Evolutionary conservation across 768 basidiomycete genomes (phyloP), one percentile per base, ranked within the genome.

Genomic region (Boletus subparvulus): DNA sequence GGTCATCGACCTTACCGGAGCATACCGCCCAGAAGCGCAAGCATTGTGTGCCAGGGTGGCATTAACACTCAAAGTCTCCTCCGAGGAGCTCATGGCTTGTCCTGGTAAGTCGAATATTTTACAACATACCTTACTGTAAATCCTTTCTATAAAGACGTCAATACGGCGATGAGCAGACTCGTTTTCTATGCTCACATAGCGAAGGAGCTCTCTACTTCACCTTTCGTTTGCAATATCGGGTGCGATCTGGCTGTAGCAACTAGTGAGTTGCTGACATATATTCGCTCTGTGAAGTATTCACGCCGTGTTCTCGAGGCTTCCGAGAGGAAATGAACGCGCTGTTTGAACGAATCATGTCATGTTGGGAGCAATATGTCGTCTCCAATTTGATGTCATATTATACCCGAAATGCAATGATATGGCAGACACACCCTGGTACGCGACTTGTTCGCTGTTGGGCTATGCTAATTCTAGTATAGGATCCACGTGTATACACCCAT

Each of bases 1-100:
- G 50, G 66, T 76, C 9, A 59, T 71, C 19, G 72, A 75, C 55
- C 72, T 89, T 11, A 73, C 70, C 9, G 66, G 69, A 33, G 69
- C 73, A 3, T 86, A 85, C 63, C 75, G 75, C 55, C 79, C 81
- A 6, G 75, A 81, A 47, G 85, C 83, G 3, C 78, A 82, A 50
- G 64, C 71, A 6, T 56, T 84, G 21, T 81, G 81, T 52, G 60
- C 60, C 12, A 76, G 69, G 28, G 69, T 86, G 11, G 64, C 77
- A 13, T 65, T 73, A 3, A 74, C 74, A 1, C 67, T 90, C 44
- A 71, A 78, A 50, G 62, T 69, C 30, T 67, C 71, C 48, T 69
- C 73, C 10, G 69, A 73, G 26, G 58, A 67, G 61, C 52, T 69
- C 63, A 61, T 54, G 63, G 52, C 65, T 66, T 40, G 63, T 71